Base-by-base conservation (phyloP, 2,329 filamentous ascomycete species). In the Verticillium longisporum region DNA sequence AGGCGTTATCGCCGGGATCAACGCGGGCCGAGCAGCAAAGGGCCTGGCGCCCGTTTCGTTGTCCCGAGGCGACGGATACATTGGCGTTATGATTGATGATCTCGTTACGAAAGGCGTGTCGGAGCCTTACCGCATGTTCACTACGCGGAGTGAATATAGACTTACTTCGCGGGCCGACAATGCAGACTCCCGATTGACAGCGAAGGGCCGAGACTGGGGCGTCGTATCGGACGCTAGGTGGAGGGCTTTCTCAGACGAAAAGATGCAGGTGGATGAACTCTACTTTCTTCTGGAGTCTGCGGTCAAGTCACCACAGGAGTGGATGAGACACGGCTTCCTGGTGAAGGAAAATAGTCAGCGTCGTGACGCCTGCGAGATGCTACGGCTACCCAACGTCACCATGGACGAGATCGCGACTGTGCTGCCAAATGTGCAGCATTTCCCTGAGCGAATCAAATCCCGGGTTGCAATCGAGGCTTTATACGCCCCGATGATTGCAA, bases 51-150 rank as follows among this genome's bases (percentile, higher is more conserved):
- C 87, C 0, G 80, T 96, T 63, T 84, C 84, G 0, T 78, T 99
- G 34, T 88, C 88, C 7, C 84, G 95, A 65, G 88, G 90, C 1
- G 94, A 99, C 73, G 92, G 92, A 13, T 99, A 97, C 74, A 98
- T 99, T 70, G 95, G 95, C 66, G 90, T 99, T 76, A 97, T 99
- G 92, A 93, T 99, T 69, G 95, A 99, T 74, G 95, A 99, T 72
- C 85, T 99, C 41, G 88, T 96, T 70, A 98, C 94, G 26, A 98
- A 97, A 75, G 95, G 95, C 56, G 95, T 99, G 34, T 93, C 90
- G 2, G 95, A 99, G 72, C 95, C 95, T 1, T 99, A 99, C 75
- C 87, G 95, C 66, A 98, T 99, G 93, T 99, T 99, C 78, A 99
- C 95, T 2, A 90, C 91, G 6, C 87, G 95, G 65, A 96, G 90